Evolutionary conservation across 768 basidiomycete species (phyloP), one percentile per base, ranked within the genome.

Genomic region (Termitomyces sp.): DNA sequence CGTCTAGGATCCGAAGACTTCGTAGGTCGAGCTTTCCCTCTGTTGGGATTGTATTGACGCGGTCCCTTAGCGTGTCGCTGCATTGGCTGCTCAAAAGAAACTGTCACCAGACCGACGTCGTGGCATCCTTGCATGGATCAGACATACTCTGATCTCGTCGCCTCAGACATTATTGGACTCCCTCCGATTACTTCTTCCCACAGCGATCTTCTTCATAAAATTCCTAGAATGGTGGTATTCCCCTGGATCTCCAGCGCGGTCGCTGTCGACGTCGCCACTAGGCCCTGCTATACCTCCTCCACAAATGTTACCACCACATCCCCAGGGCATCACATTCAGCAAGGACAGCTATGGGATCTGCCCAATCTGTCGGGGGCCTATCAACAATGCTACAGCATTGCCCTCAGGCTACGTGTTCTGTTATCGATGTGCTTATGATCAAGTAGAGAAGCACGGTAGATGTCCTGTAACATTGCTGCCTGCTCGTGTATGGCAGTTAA

Each of bases 211-310:
- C 74, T 91, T 93, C 71, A 80, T 99, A 78, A 96, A 95, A 74
- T 96, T 98, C 75, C 79, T 97, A 50, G 95, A 98, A 75, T 99
- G 97, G 95, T 99, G 96, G 95, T 98, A 98, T 70, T 96, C 94
- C 4, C 95, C 97, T 22, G 83, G 84, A 48, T 97, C 93, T 12
- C 95, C 91, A 4, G 92, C 91, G 18, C 85, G 87, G 44, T 85
- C 85, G n/a, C 75, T 92, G 57, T 81, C 85, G 9, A 79, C 80
- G 36, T 86, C 85, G 12, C 81, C 79, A 13, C 81, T 83, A 55
- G 90, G 87, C 7, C 91, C 88, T 33, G 79, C 84, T 1, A 81
- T 92, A 46, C 89, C 90, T 64, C 92, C 92, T 15, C 95, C 92
- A 48, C 81, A 79, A 65, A 84, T 91, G 68, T 82, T 92, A 33